Evolutionary conservation across 352 stramenopile species (phyloP).

Genomic region (Phytopythium mirpurense): DNA sequence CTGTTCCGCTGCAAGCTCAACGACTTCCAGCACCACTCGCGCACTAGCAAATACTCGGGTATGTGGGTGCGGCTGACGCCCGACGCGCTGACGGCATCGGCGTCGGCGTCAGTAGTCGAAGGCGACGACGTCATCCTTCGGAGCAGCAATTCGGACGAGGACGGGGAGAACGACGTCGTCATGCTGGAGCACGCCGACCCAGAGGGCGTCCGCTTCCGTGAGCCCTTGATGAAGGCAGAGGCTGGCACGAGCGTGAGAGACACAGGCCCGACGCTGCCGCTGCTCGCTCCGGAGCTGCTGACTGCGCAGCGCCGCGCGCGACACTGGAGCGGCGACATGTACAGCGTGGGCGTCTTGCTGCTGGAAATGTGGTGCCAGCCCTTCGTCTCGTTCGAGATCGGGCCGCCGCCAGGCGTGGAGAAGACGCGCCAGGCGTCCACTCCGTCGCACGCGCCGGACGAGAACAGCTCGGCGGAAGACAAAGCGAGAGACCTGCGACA

Average conservation of each 20-base stretch:
- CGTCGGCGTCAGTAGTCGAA: conserved; percentile 11
- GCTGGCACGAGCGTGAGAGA: neutral
- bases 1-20: conserved; percentile 53
- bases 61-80: conserved; percentile 12
- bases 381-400: conserved; percentile 33
- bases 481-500: conserved; percentile 13
- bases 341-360: conserved; percentile 51
- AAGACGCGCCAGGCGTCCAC: neutral
- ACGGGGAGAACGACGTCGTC: conserved; percentile 22
- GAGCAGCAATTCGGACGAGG: conserved; percentile 8
- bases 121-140: conserved; percentile 19
- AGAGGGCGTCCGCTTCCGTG: conserved; percentile 30
- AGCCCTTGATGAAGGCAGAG: conserved; percentile 10
- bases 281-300: conserved; percentile 45
- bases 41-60: conserved; percentile 19
- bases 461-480: conserved; percentile 16
- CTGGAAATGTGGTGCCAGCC: conserved; percentile 53
- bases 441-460: neutral
- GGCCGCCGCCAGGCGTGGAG: neutral
- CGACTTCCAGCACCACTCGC: conserved; percentile 39
- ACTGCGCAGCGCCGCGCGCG: conserved; percentile 18
- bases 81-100: conserved; percentile 13
- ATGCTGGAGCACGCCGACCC: conserved; percentile 13
- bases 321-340: conserved; percentile 43
- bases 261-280: conserved; percentile 21